Base-by-base conservation (phyloP, 2,329 filamentous ascomycete genomes). In the Pseudogymnoascus sp. region DNA sequence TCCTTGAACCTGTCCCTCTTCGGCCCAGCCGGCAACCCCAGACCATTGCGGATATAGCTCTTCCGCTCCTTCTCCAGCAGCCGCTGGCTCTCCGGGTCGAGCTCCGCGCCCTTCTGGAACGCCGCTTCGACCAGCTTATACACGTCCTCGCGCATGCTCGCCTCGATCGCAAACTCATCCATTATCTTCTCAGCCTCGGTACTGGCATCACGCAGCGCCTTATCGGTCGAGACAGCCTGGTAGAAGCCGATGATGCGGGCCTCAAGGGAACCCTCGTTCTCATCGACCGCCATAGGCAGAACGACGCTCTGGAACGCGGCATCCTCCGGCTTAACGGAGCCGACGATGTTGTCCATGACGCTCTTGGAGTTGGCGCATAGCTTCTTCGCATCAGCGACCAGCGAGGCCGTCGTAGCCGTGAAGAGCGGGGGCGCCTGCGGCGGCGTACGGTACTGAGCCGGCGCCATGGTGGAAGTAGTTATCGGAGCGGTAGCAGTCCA, bases 1-100 rank as follows among this genome's bases (percentile, higher is more conserved):
- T 89, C 89, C 79, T 92, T 93, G 82, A 93, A 93, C 50, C 89
- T 84, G 69, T 92, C 89, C 66, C 89, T 79, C 77, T 91, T 79
- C 4, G 82, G 78, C 1, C 89, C 89, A 23, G 84, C 83, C 1
- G 89, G 86, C 60, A 95, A 78, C 3, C 85, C 85, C 56, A 95
- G 78, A 12, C 90, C 90, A 73, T 91, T 92, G 62, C 84, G 82
- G 70, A 93, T 87, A 75, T 90, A 93, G 66, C 81, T 83, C 76
- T 91, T 90, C 70, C 88, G 84, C 70, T 92, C 87, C 77, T 90
- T 91, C 76, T 92, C 87, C 31, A 95, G 78, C 67, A 93, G 75
- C n/a, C 88, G 83, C 68, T 85, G 76, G 63, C 85, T 88, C 76
- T 95, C 90, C 0, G 84, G 78, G 64, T 90, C 87, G 36, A 92